These are phyloP conservation scores for Aspergillus cavernicola DNA, from an alignment of 495 filamentous ascomycete genomes.

Conservation along the genomic window DNA sequence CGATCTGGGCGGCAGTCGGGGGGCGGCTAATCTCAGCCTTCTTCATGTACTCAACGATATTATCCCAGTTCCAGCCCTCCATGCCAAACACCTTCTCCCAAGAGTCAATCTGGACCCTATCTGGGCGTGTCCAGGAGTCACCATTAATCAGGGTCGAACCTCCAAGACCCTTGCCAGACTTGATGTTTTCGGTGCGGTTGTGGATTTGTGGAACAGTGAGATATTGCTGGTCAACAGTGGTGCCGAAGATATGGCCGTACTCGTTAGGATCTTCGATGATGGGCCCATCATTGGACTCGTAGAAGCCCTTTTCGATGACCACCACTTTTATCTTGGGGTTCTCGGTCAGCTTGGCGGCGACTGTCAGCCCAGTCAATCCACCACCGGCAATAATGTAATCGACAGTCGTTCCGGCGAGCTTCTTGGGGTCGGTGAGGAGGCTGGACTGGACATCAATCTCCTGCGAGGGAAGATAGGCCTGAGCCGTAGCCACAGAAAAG, in stretches of 20 bases:
- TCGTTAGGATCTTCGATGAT: conserved; percentile 33
- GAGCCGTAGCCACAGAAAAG: no score
- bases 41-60: conserved; percentile 39
- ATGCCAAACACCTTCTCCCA: conserved; percentile 49
- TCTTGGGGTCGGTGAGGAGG: conserved; percentile 20
- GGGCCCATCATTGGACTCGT: conserved; percentile 25
- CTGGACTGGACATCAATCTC: conserved; percentile 7
- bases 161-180: conserved; percentile 37
- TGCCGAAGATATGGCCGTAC: conserved; percentile 35
- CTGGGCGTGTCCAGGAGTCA: conserved; percentile 43
- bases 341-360: conserved; percentile 43
- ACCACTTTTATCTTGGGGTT: conserved; percentile 43
- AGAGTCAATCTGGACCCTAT: conserved; percentile 43
- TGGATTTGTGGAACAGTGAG: conserved; percentile 18
- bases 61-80: conserved; percentile 50
- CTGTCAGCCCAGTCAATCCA: conserved; percentile 30
- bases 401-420: conserved; percentile 13
- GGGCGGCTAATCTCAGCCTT: conserved; percentile 18
- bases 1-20: conserved; percentile 16
- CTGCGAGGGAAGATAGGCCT: no score
- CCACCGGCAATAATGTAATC: conserved; percentile 38
- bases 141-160: conserved; percentile 57
- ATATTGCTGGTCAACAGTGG: conserved; percentile 17
- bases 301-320: conserved; percentile 50
- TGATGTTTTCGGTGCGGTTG: conserved; percentile 15